Conservation (phyloP, 371 early-diverging fungal species). For the Enteropsectra breve region DNA sequence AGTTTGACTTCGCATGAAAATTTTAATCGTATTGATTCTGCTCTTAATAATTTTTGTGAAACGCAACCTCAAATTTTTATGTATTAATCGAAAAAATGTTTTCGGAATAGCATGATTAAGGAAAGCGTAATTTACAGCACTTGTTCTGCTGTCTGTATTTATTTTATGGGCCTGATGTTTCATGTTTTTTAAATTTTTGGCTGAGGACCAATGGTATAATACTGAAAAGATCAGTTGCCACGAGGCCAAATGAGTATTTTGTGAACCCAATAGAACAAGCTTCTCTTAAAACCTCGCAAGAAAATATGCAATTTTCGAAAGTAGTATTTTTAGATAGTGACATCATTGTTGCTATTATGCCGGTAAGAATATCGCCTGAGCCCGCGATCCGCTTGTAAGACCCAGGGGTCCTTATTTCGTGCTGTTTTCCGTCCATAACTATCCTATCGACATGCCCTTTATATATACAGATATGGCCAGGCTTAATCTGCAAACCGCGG, state of each 20-base stretch:
- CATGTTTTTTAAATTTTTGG: no score
- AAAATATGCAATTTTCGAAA: conserved; percentile 1
- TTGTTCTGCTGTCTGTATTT: no score
- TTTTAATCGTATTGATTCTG: no score
- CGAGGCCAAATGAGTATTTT: conserved; percentile 16
- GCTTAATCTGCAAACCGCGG: conserved; percentile 42
- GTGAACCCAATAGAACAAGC: conserved; percentile 26
- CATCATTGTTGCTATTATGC: conserved; percentile 64
- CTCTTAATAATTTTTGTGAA: no score
- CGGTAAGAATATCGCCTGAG: conserved; percentile 87
- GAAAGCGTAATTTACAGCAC: no score
- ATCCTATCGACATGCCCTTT: conserved; percentile 75
- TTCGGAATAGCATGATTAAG: no score
- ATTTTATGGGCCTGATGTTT: no score
- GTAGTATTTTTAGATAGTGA: not conserved
- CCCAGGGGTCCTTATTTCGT: conserved; percentile 61
- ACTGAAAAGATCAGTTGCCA: conserved; percentile 46
- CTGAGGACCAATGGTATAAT: no score
- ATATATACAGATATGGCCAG: conserved; percentile 68
- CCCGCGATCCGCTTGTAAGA: conserved; percentile 83
- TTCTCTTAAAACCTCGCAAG: conserved; percentile 33
- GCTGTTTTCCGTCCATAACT: conserved; percentile 19
- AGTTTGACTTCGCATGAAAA: no score
- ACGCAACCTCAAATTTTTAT: no score
- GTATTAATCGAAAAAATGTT: no score